Evolutionary conservation across 2,329 filamentous ascomycete species (phyloP), one percentile per base, ranked within the genome.

Genomic region (Xylariaceae sp.): DNA sequence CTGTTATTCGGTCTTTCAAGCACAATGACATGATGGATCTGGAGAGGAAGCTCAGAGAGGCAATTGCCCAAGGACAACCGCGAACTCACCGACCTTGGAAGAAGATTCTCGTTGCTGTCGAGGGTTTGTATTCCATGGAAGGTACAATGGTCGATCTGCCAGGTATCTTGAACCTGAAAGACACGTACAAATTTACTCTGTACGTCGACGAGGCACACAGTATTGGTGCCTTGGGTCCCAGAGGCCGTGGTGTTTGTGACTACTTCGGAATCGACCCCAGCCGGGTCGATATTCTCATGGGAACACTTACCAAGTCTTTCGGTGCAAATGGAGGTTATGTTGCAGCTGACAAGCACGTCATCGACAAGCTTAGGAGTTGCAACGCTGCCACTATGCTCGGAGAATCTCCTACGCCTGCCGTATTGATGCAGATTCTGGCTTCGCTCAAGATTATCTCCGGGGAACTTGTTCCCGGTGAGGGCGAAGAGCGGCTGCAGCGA

Each of bases 71-170:
- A 67, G 93, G 93, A 34, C 93, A 98, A 63, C 93, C 93, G 39
- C 86, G 93, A 52, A 98, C 91, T n/a, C 93, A 98, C 66, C 86
- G 93, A 22, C 93, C 93, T 1, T 98, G 93, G 93, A 96, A 95
- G 76, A 98, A 97, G 80, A 97, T 98, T 46, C 66, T 98, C 38
- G 87, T 98, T 34, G 90, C 91, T 29, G 88, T 98, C 29, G 93
- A 98, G 65, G 93, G 93, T 54, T 78, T 98, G 16, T 98, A 98
- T 74, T 97, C 91, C 1, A 98, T 98, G 93, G 93, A 98, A 70
- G 93, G 93, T 37, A 96, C 90, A 52, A 95, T 98, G 87, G 93
- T 88, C 67, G 93, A 98, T 63, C 78, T 98, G n/a, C 93, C 93
- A 1, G 88, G 88, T 47, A 73, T 98, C 38, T 69, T 98, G 44